Conservation (phyloP, 441 rosid species). For the Macaranga tanarius region DNA sequence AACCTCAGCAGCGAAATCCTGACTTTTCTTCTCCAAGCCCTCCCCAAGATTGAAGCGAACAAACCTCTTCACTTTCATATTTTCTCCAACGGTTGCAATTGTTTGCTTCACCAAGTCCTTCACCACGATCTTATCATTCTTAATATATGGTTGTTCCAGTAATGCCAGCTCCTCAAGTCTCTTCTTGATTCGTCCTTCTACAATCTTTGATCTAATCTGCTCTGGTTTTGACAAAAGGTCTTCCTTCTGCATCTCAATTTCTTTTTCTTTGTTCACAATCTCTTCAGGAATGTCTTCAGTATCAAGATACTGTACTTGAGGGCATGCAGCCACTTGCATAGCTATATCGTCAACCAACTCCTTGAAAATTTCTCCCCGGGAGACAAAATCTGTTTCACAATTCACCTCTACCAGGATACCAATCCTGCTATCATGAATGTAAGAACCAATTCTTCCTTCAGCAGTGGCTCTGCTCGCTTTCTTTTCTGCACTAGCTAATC, state of each 20-base stretch:
- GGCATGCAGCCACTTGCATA: constrained; percentile 87
- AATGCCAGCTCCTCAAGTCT: constrained; percentile 82
- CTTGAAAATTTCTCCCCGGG: constrained; percentile 92
- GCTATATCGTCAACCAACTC: constrained; percentile 82
- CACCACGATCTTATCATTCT: constrained; percentile 81
- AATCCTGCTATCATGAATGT: constrained; percentile 92
- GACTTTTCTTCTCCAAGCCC: constrained; percentile 89
- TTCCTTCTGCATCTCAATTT: constrained; percentile 95
- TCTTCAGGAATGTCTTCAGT: constrained; percentile 87
- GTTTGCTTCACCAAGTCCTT: constrained; percentile 91
- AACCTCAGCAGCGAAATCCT: constrained; percentile 95
- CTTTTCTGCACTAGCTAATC: constrained; percentile 93
- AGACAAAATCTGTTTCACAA: constrained; percentile 94
- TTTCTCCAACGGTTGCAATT: constrained; percentile 90
- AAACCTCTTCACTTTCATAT: constrained; percentile 83
- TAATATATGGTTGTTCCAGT: constrained; percentile 92
- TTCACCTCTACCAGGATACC: constrained; percentile 92
- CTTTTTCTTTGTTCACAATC: constrained; percentile 73
- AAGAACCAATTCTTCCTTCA: constrained; percentile 92
- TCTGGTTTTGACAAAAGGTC: constrained; percentile 87
- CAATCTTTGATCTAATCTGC: constrained; percentile 84
- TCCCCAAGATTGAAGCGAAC: constrained; percentile 88
- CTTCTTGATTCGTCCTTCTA: constrained; percentile 88
- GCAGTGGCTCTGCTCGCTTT: constrained; percentile 86
- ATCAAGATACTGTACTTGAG: constrained; percentile 79